A percentile compares a stretch with the other conserved stretches of the same genome.
Evolutionary conservation across 73 alveolate species (phyloP).

Genomic region (Paraurostyla sp.): DNA sequence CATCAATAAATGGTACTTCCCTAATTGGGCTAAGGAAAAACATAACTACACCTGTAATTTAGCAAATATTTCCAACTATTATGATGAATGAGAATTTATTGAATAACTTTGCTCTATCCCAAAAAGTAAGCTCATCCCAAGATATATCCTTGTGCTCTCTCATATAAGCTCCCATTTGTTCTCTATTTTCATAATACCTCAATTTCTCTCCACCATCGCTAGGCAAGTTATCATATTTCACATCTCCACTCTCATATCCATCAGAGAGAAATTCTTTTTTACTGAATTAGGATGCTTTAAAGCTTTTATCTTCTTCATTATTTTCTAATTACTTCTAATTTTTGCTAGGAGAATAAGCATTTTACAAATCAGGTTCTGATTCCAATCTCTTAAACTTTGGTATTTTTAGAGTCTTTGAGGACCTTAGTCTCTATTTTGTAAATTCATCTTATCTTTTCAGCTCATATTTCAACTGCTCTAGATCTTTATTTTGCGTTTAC

Average conservation of each 20-base stretch:
- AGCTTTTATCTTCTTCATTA: neutral
- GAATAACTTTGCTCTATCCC: conserved; percentile 50
- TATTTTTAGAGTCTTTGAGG: too few relatives aligned
- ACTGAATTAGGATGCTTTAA: too few relatives aligned
- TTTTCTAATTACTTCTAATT: neutral
- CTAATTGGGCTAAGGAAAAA: conserved; percentile 15
- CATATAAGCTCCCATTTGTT: conserved; percentile 34
- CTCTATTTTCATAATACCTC: neutral
- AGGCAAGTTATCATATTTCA: neutral
- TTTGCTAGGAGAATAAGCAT: neutral
- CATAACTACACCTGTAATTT: conserved; percentile 67
- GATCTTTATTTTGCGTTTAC: too few relatives aligned
- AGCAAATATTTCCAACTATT: conserved; percentile 68
- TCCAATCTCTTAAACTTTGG: too few relatives aligned
- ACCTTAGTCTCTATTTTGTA: too few relatives aligned
- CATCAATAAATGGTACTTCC: conserved; percentile 56
- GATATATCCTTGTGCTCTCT: neutral
- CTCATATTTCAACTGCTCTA: neutral
- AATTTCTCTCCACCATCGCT: neutral
- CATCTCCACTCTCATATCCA: neutral
- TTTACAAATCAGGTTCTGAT: neutral
- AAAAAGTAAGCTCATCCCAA: neutral
- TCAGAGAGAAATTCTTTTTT: neutral
- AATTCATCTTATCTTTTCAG: neutral
- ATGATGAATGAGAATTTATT: conserved; percentile 76